These are phyloP conservation scores for Wallacemonas rigidus DNA, from an alignment of 208 protist species.

Conservation along the genomic window DNA sequence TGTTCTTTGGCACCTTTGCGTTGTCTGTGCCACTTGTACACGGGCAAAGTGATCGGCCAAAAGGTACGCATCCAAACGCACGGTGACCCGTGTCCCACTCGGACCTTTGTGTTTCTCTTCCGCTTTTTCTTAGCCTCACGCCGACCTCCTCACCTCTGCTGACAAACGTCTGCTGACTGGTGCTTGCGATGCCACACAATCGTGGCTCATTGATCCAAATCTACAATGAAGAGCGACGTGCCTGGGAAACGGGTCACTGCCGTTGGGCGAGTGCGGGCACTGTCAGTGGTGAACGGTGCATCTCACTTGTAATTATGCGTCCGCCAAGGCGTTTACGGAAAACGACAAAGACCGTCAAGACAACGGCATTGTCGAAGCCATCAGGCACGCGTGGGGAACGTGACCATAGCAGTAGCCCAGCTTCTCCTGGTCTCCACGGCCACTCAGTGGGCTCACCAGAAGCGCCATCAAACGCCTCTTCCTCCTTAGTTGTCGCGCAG, in stretches of 20 bases:
- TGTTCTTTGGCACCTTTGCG: no score
- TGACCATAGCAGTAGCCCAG: not conserved
- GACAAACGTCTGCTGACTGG: not conserved
- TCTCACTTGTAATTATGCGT: not conserved
- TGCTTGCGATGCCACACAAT: not conserved
- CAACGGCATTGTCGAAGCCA: not conserved
- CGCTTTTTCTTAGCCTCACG: not conserved
- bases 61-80: no score
- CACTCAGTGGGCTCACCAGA: not conserved
- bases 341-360: not conserved
- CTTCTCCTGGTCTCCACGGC: not conserved
- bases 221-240: not conserved
- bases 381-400: not conserved
- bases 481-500: not conserved
- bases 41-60: no score
- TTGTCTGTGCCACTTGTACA: no score
- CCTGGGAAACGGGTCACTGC: constrained; percentile 2
- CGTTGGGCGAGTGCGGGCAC: constrained; percentile 2
- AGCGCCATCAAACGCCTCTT: not conserved
- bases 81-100: no score
- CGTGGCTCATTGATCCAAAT: constrained; percentile 9
- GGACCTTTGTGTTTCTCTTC: not conserved
- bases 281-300: not conserved
- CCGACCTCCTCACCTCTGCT: no score
- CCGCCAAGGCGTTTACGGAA: not conserved